Evolutionary conservation across 352 stramenopile genomes (phyloP).

Genomic region (Pythium aphanidermatum): DNA sequence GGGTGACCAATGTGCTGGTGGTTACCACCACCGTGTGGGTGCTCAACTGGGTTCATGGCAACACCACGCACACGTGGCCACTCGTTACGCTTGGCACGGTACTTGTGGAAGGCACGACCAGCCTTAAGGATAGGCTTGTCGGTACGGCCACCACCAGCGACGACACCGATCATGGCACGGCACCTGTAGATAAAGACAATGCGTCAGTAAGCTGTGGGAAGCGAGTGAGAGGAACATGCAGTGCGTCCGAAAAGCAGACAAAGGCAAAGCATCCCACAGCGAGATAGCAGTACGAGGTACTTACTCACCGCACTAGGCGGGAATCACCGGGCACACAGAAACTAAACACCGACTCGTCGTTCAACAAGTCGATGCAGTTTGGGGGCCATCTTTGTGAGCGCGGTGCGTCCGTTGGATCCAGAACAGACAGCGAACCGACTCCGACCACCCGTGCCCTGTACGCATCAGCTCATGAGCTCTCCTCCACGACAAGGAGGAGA

Average conservation of each 20-base stretch:
- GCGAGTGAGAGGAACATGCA: slow-evolving; percentile 11
- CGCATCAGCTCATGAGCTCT: slow-evolving; percentile 5
- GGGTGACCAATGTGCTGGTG: slow-evolving; percentile 99
- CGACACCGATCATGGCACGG: slow-evolving; percentile 95
- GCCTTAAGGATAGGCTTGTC: slow-evolving; percentile 99
- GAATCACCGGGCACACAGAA: slow-evolving; percentile 42
- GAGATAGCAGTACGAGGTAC: slow-evolving; percentile 44
- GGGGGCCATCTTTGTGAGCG: not conserved
- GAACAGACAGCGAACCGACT: not conserved
- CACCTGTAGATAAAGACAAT: slow-evolving; percentile 59
- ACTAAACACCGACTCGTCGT: slow-evolving; percentile 16
- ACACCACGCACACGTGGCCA: slow-evolving; percentile 99
- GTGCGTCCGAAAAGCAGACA: slow-evolving; percentile 4
- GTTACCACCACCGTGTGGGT: slow-evolving; percentile 99
- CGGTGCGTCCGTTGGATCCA: slow-evolving; percentile 1
- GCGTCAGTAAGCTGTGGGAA: slow-evolving; percentile 22
- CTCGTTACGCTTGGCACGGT: slow-evolving; percentile 98
- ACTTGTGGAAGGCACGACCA: slow-evolving; percentile 98
- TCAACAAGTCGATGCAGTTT: slow-evolving; percentile 11
- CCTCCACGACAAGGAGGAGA: slow-evolving; percentile 6
- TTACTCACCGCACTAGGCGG: slow-evolving; percentile 77
- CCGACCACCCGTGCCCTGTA: slow-evolving; percentile 25
- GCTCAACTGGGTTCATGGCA: slow-evolving; percentile 99
- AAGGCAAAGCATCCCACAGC: slow-evolving; percentile 10
- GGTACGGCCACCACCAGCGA: slow-evolving; percentile 97